phyloP scores from a whole-genome alignment of 371 early-diverging fungal genomes.

The Rhizomucor miehei region DNA sequence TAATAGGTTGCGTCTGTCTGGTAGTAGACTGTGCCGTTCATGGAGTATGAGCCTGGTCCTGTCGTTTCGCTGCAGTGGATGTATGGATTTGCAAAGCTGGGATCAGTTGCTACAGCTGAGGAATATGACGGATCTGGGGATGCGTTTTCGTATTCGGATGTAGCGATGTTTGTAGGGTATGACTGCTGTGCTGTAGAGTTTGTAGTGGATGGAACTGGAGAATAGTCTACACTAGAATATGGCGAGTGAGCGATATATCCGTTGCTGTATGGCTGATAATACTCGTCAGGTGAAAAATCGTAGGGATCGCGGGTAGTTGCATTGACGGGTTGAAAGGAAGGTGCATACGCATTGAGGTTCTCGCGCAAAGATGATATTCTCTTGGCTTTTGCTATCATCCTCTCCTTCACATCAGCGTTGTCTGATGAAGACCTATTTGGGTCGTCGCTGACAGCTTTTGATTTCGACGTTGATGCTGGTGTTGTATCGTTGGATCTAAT shows the following conservation, averaged over 20 bases:
- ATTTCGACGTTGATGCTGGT: too few species aligned
- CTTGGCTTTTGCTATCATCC: neutral
- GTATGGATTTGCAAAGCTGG: neutral
- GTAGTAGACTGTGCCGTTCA: neutral
- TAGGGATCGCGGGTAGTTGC: neutral
- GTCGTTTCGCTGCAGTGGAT: neutral
- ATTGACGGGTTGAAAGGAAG: neutral
- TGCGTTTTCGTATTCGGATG: neutral
- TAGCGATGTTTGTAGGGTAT: neutral
- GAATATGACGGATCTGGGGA: neutral
- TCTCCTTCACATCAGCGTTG: neutral
- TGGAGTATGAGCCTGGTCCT: neutral
- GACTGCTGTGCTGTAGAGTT: neutral
- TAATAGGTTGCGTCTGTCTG: neutral
- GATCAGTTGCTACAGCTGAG: neutral
- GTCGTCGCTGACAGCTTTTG: too few species aligned
- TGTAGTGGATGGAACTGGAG: too few species aligned
- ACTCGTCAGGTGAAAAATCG: slow-evolving; percentile 5
- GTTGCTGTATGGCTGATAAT: neutral
- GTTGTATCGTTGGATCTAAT: too few species aligned
- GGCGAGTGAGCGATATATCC: neutral
- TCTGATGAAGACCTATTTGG: too few species aligned
- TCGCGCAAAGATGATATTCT: neutral
- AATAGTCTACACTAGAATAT: too few species aligned
- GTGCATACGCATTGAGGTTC: too few species aligned